These are phyloP conservation scores for Trypanosoma platydactyli DNA, from an alignment of 208 protist species.

Conservation along the genomic window DNA sequence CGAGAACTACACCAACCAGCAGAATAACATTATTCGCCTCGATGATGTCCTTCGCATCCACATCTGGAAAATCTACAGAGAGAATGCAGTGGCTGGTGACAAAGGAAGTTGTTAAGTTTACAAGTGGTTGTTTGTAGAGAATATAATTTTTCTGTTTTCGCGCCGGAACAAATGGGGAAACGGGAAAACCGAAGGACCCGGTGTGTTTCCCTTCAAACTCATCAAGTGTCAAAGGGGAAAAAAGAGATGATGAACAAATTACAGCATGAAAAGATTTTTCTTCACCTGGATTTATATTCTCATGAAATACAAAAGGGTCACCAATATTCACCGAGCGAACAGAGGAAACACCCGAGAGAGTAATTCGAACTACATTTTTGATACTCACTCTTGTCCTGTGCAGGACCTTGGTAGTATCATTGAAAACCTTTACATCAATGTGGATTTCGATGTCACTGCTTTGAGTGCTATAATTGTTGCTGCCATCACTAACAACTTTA, in stretches of 20 bases:
- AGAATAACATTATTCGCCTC: constrained; percentile 10
- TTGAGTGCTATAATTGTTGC: not conserved
- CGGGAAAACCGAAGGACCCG: not conserved
- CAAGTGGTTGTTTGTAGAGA: constrained; percentile 16
- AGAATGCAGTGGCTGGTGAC: constrained; percentile 13
- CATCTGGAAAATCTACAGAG: constrained; percentile 14
- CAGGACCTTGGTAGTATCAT: not conserved
- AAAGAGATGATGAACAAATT: not conserved
- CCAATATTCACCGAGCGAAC: constrained; percentile 10
- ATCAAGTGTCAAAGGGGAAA: constrained; percentile 2
- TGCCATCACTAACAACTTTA: not conserved
- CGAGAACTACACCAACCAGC: constrained; percentile 6
- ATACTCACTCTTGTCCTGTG: not conserved
- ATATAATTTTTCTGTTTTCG: constrained; percentile 9
- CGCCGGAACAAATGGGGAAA: not conserved
- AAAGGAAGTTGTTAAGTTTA: constrained; percentile 5
- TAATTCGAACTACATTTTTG: constrained; percentile 12
- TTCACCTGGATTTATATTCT: constrained; percentile 9
- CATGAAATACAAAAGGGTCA: constrained; percentile 11
- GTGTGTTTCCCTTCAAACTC: not conserved
- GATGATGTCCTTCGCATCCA: constrained; percentile 2
- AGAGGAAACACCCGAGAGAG: not conserved
- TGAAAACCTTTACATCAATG: constrained; percentile 6
- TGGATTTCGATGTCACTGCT: not conserved
- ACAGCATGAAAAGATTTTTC: constrained; percentile 13